Conservation (phyloP, 352 stramenopile species). For the Phytopythium ostracodes region DNA sequence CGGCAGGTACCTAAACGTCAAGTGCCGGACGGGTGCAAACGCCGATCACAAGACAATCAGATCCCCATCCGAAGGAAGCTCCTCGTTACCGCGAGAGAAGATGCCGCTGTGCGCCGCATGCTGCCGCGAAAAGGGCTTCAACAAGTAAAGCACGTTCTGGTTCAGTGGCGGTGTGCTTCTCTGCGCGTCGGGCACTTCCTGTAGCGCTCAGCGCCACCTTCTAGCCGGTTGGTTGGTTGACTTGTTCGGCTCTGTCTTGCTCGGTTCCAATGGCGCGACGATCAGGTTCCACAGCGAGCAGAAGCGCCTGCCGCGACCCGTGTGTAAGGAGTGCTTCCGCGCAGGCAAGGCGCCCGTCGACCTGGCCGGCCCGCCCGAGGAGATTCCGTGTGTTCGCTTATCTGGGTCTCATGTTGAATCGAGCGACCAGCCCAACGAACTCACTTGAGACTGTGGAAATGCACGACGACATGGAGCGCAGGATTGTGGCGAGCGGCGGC, state of each 20-base stretch:
- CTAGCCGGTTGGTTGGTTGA: background rate
- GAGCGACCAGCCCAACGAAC: no score
- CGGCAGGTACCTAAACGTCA: background rate
- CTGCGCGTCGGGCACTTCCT: background rate
- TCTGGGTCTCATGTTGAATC: background rate
- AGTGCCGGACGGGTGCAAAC: background rate
- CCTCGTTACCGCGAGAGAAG: background rate
- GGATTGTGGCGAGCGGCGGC: conserved; percentile 15
- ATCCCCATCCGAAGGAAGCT: no score
- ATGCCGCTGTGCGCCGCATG: conserved; percentile 79
- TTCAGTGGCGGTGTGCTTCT: background rate
- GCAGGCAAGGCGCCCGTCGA: conserved; percentile 32
- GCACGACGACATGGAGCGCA: background rate
- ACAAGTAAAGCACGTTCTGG: conserved; percentile 37
- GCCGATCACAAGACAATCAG: no score
- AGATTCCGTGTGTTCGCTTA: conserved; percentile 13
- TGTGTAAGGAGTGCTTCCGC: conserved; percentile 79
- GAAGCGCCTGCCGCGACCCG: conserved; percentile 35
- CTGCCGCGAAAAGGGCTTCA: conserved; percentile 68
- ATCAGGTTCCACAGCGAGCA: conserved; percentile 62
- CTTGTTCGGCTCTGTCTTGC: no score
- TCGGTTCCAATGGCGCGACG: background rate
- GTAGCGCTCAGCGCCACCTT: background rate
- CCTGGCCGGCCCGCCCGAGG: conserved; percentile 24
- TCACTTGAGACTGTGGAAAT: background rate